Percentiles rank a stretch among this genome's conserved stretches.
Conservation (phyloP, 2,329 filamentous ascomycete genomes). For the Neonectria hederae region DNA sequence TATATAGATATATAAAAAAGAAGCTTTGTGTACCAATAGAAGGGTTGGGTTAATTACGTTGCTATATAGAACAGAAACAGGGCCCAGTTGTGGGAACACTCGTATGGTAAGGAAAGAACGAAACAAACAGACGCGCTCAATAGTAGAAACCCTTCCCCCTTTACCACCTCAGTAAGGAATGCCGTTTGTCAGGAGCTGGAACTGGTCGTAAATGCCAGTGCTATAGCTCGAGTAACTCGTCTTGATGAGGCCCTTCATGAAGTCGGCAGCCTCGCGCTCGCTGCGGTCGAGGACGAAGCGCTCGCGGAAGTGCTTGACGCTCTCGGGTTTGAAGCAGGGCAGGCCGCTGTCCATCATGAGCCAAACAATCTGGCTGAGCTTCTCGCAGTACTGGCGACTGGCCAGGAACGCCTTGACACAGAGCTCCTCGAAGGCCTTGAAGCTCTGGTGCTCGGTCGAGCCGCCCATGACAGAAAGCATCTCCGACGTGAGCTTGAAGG, state of each 20-base stretch:
- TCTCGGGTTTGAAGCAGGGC: constrained; percentile 98
- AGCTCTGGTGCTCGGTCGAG: constrained; percentile 82
- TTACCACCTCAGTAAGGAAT: constrained; percentile 80
- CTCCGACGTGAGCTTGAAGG: constrained; percentile 96
- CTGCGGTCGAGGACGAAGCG: constrained; percentile 91
- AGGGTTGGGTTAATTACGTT: constrained; percentile 9
- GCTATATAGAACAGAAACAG: constrained; percentile 3
- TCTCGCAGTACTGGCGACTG: constrained; percentile 84
- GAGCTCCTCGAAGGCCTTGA: constrained; percentile 95
- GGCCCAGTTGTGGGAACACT: not conserved
- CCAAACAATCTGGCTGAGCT: constrained; percentile 87
- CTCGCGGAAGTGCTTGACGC: constrained; percentile 89
- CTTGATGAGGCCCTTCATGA: constrained; percentile 88
- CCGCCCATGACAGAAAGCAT: constrained; percentile 99
- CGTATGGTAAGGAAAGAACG: not conserved
- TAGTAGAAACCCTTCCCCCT: not conserved
- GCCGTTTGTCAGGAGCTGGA: constrained; percentile 95
- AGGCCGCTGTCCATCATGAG: constrained; percentile 97
- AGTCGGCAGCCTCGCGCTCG: constrained; percentile 93
- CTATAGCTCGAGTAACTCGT: constrained; percentile 92
- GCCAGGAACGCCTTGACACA: constrained; percentile 96
- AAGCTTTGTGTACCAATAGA: constrained; percentile 10
- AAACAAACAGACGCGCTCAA: constrained; percentile 1
- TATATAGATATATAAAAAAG: constrained; percentile 9
- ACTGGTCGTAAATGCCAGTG: constrained; percentile 96